Percentiles rank a stretch among this genome's conserved stretches.
phyloP scores from a whole-genome alignment of 495 filamentous ascomycete genomes.

The Alectoria sarmentosa region DNA sequence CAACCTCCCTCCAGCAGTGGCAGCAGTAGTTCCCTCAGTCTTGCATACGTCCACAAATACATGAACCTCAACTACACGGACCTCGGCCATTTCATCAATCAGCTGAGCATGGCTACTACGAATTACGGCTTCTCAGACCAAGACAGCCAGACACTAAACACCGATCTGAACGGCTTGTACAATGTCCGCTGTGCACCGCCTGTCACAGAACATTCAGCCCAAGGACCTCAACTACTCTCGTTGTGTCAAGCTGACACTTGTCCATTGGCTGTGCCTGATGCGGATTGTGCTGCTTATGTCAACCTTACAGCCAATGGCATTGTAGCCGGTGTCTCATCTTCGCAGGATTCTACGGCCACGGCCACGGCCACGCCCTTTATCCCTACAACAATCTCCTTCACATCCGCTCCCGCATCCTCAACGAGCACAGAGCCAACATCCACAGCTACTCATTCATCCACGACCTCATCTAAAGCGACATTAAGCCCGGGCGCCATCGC shows the following conservation, averaged over 20 bases:
- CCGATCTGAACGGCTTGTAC: conserved; percentile 38
- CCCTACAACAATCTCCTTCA: not conserved
- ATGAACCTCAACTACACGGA: too few species aligned
- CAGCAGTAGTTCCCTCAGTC: too few species aligned
- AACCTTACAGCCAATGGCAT: conserved; percentile 8
- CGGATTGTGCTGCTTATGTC: conserved; percentile 22
- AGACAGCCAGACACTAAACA: conserved; percentile 35
- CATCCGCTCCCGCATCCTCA: too few species aligned
- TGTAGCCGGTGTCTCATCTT: not conserved
- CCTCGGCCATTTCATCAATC: too few species aligned
- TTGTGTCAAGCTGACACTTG: conserved; percentile 38
- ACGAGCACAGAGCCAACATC: too few species aligned
- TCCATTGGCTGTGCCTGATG: conserved; percentile 30
- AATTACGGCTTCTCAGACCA: conserved; percentile 44
- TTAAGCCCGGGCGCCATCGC: too few species aligned
- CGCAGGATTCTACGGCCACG: not conserved
- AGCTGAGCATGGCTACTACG: conserved; percentile 43
- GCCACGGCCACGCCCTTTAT: not conserved
- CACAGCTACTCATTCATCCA: too few species aligned
- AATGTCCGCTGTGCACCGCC: conserved; percentile 37
- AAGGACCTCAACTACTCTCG: conserved; percentile 37
- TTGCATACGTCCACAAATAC: too few species aligned
- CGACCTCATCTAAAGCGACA: too few species aligned
- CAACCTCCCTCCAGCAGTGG: too few species aligned
- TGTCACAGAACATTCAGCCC: conserved; percentile 25